Evolutionary conservation across 441 rosid species (phyloP).

Genomic region (Adansonia rubrostipa): DNA sequence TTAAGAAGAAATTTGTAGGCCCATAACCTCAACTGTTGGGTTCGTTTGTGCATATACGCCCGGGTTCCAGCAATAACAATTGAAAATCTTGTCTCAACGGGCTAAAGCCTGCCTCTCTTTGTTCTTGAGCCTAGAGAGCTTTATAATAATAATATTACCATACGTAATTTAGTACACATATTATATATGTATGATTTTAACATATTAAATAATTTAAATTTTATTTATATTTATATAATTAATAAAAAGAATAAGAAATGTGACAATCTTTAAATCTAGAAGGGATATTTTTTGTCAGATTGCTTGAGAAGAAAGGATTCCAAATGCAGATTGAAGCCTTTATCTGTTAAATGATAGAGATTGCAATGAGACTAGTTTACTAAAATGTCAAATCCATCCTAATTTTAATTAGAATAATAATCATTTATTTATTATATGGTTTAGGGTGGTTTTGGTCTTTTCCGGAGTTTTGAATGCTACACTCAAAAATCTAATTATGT

Average conservation of each 20-base stretch:
- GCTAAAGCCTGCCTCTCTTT: not conserved
- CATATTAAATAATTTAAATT: too few species aligned
- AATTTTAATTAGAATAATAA: not conserved
- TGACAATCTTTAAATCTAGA: too few species aligned
- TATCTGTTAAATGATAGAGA: too few species aligned
- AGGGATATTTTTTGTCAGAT: not conserved
- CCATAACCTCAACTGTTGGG: not conserved
- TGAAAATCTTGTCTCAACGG: not conserved
- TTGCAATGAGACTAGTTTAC: not conserved
- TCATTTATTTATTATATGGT: not conserved
- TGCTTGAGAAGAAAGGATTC: not conserved
- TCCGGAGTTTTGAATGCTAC: not conserved
- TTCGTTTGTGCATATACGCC: not conserved
- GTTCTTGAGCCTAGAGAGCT: not conserved
- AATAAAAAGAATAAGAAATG: too few species aligned
- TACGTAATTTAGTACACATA: too few species aligned
- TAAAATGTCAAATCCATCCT: not conserved
- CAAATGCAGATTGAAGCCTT: not conserved
- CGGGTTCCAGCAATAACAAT: not conserved
- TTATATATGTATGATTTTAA: too few species aligned
- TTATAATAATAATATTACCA: too few species aligned
- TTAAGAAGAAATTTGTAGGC: not conserved
- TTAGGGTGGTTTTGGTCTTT: not conserved
- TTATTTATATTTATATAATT: too few species aligned
- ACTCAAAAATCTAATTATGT: not conserved